Percentiles rank a stretch among this genome's conserved stretches.
Conservation (phyloP, 192 early-diverging fungal genomes). For the Oehlia diaphana region DNA sequence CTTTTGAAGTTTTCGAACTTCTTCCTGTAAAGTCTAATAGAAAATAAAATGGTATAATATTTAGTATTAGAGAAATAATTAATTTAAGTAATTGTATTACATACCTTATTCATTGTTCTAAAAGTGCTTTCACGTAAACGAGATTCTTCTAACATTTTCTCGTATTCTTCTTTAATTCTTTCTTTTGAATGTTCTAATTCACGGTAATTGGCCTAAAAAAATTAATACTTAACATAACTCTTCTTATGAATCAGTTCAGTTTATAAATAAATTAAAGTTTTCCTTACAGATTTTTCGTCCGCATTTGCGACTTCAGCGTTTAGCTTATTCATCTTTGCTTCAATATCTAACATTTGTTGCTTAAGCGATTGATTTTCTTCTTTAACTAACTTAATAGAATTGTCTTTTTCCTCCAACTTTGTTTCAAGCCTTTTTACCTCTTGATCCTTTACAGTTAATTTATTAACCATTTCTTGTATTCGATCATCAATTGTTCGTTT, state of each 20-base stretch:
- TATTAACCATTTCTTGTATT: constrained; percentile 11
- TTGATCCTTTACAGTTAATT: constrained; percentile 19
- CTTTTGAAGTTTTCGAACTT: constrained; percentile 67
- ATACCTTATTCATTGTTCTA: constrained; percentile 73
- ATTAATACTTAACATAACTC: not conserved
- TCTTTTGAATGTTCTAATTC: constrained; percentile 46
- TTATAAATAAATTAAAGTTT: constrained; percentile 16
- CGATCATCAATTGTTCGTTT: constrained; percentile 16
- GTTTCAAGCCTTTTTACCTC: not conserved
- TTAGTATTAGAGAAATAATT: not conserved
- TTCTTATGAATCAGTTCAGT: not conserved
- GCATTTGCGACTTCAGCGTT: constrained; percentile 33
- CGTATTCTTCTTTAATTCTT: constrained; percentile 45
- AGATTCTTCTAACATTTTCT: constrained; percentile 64
- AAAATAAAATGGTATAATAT: not conserved
- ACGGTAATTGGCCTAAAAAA: constrained; percentile 45
- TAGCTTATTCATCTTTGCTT: constrained; percentile 28
- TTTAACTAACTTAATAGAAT: constrained; percentile 13
- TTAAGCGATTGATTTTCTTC: constrained; percentile 35
- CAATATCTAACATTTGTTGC: constrained; percentile 28
- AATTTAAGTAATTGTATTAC: not conserved
- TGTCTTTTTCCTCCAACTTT: constrained; percentile 7
- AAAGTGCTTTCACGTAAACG: constrained; percentile 67
- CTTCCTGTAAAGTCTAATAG: constrained; percentile 72
- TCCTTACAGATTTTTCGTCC: constrained; percentile 32